Percentiles rank a stretch among this genome's conserved stretches.
Evolutionary conservation across 139 green algal genomes (phyloP).

Genomic region (Volvox africanus): DNA sequence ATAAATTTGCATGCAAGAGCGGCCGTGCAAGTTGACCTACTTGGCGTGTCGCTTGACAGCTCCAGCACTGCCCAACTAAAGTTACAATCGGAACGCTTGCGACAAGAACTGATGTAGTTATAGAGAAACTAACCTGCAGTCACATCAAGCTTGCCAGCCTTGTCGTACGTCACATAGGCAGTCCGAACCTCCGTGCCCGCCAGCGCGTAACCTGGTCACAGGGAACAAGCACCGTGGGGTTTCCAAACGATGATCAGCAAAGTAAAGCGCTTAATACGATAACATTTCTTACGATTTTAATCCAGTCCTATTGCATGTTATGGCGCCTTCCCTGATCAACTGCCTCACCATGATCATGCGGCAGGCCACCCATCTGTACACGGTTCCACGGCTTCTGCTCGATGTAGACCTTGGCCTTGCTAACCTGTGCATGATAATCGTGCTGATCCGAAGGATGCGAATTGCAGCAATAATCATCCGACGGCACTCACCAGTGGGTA

Average conservation of each 20-base stretch:
- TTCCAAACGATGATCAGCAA: too few relatives aligned
- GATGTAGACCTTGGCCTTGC: conserved; percentile 87
- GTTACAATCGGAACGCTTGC: too few relatives aligned
- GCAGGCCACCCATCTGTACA: conserved; percentile 61
- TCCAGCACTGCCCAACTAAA: too few relatives aligned
- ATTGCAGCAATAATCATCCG: background rate
- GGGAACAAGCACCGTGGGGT: background rate
- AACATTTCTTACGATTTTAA: too few relatives aligned
- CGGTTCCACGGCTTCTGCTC: conserved; percentile 91
- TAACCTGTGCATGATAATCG: conserved; percentile 67
- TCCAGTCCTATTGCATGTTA: too few relatives aligned
- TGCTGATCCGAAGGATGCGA: background rate
- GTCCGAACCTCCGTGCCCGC: conserved; percentile 77
- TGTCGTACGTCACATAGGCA: conserved; percentile 70
- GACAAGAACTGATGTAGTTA: too few relatives aligned
- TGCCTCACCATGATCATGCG: conserved; percentile 84
- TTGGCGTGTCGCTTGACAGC: too few relatives aligned
- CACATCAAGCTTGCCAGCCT: conserved; percentile 69
- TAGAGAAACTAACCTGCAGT: conserved; percentile 56
- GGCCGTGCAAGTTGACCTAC: too few relatives aligned
- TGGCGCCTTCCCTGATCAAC: background rate
- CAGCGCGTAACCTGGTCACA: conserved; percentile 67
- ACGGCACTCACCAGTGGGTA: conserved; percentile 75
- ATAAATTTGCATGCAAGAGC: too few relatives aligned
- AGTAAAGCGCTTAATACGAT: too few relatives aligned